phyloP scores from a whole-genome alignment of 768 basidiomycete genomes.

The Pholiota microspora region DNA sequence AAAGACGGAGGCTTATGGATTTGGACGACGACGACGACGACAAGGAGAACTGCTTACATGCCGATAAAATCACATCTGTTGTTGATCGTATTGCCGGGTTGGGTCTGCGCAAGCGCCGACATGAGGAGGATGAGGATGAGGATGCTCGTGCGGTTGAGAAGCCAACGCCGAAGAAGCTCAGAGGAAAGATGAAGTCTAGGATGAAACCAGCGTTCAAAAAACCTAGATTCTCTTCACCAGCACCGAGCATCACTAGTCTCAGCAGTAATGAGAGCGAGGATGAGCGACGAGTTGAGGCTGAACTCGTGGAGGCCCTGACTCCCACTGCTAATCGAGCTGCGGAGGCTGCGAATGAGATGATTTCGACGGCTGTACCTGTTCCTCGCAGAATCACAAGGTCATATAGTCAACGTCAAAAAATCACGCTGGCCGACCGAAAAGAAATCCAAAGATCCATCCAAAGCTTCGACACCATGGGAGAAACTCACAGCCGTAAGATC shows the following conservation, averaged over 20 bases:
- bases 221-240: constrained; percentile 2
- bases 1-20: constrained; percentile 22
- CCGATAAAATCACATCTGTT: constrained; percentile 29
- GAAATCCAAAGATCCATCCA: no score
- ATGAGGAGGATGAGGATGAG: constrained; percentile 32
- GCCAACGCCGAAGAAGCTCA: constrained; percentile 19
- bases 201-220: constrained; percentile 1
- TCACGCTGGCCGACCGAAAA: no score
- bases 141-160: constrained; percentile 24
- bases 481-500: constrained; percentile 12
- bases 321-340: constrained; percentile 1
- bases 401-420: no score
- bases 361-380: no score
- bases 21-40: constrained; percentile 41
- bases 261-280: constrained; percentile 31
- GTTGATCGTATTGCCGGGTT: constrained; percentile 41
- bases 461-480: constrained; percentile 6
- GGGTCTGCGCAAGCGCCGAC: constrained; percentile 37
- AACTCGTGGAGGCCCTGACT: constrained; percentile 8
- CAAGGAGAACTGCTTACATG: constrained; percentile 56
- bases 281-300: constrained; percentile 23
- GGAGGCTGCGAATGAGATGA: not conserved
- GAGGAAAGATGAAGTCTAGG: constrained; percentile 19
- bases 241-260: constrained; percentile 4
- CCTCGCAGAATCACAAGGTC: no score